A percentile compares a stretch with the other conserved stretches of the same genome.
phyloP scores from a whole-genome alignment of 345 rosid genomes.

The Eucalyptus lansdowneana region DNA sequence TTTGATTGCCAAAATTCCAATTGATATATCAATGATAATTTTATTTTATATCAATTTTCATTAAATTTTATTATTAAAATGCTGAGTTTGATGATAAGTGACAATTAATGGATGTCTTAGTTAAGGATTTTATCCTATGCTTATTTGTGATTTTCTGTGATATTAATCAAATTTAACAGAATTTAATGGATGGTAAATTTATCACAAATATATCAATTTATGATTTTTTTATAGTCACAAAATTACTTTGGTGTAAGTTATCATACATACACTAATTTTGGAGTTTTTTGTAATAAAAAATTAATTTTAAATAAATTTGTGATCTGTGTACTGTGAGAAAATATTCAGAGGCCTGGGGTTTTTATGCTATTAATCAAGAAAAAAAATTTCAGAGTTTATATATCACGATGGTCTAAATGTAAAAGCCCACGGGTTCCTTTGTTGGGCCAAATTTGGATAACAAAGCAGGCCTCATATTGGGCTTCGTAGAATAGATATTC shows the following conservation, averaged over 20 bases:
- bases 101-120: fast-evolving
- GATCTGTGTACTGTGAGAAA: fast-evolving
- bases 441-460: neutral
- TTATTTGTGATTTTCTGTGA: fast-evolving
- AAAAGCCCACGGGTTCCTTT: neutral
- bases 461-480: neutral
- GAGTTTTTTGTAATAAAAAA: no score
- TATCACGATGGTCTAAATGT: neutral
- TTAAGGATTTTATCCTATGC: fast-evolving
- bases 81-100: fast-evolving
- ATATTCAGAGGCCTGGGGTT: no score
- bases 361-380: no score
- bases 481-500: neutral
- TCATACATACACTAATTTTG: fast-evolving
- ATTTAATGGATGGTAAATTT: fast-evolving
- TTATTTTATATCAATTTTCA: no score
- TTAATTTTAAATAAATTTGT: no score
- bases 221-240: no score
- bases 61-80: no score
- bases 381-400: no score
- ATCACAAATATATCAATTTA: fast-evolving
- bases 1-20: fast-evolving
- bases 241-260: no score
- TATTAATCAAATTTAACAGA: fast-evolving
- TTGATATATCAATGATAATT: fast-evolving